A percentile compares a stretch with the other conserved stretches of the same genome.
These are phyloP conservation scores for Chloroidium sp. DNA, from an alignment of 163 green algal species.

Conservation along the genomic window DNA sequence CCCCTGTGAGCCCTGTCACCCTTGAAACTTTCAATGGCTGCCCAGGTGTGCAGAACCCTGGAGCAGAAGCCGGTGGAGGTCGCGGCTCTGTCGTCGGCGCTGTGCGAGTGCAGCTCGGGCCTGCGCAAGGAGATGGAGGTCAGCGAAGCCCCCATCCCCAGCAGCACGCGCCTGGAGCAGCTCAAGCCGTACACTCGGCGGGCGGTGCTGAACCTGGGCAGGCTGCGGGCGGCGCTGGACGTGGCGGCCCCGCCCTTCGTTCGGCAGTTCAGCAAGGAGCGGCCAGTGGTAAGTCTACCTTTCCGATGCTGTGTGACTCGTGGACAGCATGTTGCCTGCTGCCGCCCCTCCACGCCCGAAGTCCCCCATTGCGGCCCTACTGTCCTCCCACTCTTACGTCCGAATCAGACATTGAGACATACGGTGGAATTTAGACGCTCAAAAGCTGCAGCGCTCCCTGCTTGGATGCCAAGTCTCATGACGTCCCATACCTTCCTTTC, in stretches of 20 bases:
- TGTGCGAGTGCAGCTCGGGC: slow-evolving; percentile 29
- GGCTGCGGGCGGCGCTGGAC: background rate
- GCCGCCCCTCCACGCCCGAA: too few species aligned
- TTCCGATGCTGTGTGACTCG: slow-evolving; percentile 13
- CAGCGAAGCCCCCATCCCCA: slow-evolving; percentile 23
- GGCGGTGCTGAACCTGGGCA: background rate
- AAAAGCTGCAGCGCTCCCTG: too few species aligned
- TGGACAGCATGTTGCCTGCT: slow-evolving; percentile 8
- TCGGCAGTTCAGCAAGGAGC: background rate
- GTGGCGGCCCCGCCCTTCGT: background rate
- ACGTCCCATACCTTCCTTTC: too few species aligned
- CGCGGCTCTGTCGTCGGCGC: slow-evolving; percentile 22
- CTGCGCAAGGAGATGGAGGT: slow-evolving; percentile 28
- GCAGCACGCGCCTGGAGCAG: slow-evolving; percentile 11
- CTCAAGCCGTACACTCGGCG: slow-evolving; percentile 7
- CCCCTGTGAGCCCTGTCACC: too few species aligned
- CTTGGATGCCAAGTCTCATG: too few species aligned
- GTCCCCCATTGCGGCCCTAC: too few species aligned
- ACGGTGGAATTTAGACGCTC: too few species aligned
- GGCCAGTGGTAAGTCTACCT: background rate
- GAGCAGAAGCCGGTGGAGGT: slow-evolving; percentile 18
- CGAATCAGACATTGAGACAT: too few species aligned
- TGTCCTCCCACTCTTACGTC: too few species aligned
- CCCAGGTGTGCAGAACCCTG: background rate
- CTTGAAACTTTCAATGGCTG: too few species aligned